Evolutionary conservation across 1,139 yeast species (phyloP).

Genomic region (Suhomyces bokatorum): DNA sequence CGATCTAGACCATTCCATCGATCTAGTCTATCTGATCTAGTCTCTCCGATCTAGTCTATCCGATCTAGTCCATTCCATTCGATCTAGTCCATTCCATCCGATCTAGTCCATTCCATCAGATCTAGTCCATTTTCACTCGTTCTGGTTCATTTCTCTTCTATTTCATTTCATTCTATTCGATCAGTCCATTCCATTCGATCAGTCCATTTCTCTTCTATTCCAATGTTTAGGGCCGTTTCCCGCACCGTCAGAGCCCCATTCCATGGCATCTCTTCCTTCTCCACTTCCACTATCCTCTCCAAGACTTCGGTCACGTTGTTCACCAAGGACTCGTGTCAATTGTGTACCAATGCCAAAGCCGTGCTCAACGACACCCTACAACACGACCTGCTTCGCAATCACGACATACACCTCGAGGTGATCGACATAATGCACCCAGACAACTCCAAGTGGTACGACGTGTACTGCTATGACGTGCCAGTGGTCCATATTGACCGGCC

Average conservation of each 20-base stretch:
- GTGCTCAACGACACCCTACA: conserved; percentile 47
- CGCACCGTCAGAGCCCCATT: neutral
- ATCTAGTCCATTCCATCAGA: too few species aligned
- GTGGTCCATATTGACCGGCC: conserved; percentile 71
- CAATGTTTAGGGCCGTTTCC: neutral
- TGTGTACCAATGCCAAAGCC: conserved; percentile 71
- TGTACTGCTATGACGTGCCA: conserved; percentile 87
- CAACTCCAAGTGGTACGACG: conserved; percentile 74
- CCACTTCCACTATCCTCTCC: neutral
- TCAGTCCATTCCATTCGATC: too few species aligned
- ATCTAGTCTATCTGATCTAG: too few species aligned
- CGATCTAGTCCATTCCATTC: too few species aligned
- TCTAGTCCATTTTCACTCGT: too few species aligned
- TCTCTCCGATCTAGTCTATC: too few species aligned
- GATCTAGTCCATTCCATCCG: too few species aligned
- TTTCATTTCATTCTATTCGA: too few species aligned
- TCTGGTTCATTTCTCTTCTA: too few species aligned
- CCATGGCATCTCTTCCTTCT: neutral
- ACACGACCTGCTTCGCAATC: conserved; percentile 23
- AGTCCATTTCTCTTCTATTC: too few species aligned
- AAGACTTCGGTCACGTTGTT: conserved; percentile 53
- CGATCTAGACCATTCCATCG: too few species aligned
- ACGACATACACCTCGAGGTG: conserved; percentile 39
- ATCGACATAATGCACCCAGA: conserved; percentile 71
- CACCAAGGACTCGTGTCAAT: conserved; percentile 76